Conservation (phyloP, 495 filamentous ascomycete genomes). For the Jackrogersella multiformis region DNA sequence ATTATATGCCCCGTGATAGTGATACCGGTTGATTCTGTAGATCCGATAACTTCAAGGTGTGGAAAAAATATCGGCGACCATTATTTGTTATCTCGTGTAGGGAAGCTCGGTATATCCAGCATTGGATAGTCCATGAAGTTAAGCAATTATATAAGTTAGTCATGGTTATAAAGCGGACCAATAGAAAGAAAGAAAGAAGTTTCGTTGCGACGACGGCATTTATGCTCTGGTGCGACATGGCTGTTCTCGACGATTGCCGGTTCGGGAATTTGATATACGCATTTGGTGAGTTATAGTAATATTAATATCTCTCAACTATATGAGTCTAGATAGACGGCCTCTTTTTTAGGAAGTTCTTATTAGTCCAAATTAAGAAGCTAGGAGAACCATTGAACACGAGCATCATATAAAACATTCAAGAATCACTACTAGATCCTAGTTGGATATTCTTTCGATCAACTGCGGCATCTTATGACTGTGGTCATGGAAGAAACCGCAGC, state of each 20-base stretch:
- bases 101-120: slow-evolving; percentile 18
- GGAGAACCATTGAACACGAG: not conserved
- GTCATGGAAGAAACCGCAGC: slow-evolving; percentile 28
- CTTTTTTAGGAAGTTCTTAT: slow-evolving; percentile 20
- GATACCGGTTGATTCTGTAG: not conserved
- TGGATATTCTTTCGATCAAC: not conserved
- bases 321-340: slow-evolving; percentile 5
- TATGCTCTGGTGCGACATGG: not conserved
- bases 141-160: slow-evolving; percentile 7
- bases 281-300: slow-evolving; percentile 29
- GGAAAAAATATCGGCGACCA: slow-evolving; percentile 12
- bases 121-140: not conserved
- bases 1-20: not conserved
- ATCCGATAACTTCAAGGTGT: slow-evolving; percentile 11
- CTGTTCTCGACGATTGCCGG: slow-evolving; percentile 5
- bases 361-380: slow-evolving; percentile 4
- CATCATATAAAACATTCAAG: slow-evolving; percentile 14
- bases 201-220: slow-evolving; percentile 5
- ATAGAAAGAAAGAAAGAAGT: not conserved
- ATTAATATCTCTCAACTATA: not conserved
- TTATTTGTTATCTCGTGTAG: not conserved
- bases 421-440: slow-evolving; percentile 4
- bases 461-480: not conserved
- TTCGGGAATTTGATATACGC: slow-evolving; percentile 11
- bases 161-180: slow-evolving; percentile 6